phyloP scores from a whole-genome alignment of 179 eudicot species.

The Sideroxylon spinosum region DNA sequence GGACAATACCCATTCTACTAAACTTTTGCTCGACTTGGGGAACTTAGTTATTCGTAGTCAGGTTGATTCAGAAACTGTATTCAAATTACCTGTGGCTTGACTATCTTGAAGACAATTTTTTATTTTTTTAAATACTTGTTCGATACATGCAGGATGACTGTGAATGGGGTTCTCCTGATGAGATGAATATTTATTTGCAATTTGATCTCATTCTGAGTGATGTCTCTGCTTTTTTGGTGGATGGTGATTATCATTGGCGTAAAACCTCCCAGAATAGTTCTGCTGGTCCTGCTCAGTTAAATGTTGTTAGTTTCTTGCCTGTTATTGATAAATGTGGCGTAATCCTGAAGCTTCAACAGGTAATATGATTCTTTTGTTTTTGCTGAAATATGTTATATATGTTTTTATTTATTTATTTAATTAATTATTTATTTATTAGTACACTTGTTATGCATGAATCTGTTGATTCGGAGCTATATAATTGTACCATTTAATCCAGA shows the following conservation, averaged over 20 bases:
- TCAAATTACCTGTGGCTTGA: background rate
- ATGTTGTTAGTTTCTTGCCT: slow-evolving; percentile 57
- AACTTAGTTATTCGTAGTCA: slow-evolving; percentile 71
- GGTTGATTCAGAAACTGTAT: slow-evolving; percentile 37
- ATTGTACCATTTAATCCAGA: slow-evolving; percentile 37
- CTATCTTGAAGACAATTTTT: slow-evolving; percentile 1
- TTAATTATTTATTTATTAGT: too few species aligned
- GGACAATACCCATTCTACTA: slow-evolving; percentile 62
- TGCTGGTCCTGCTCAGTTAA: slow-evolving; percentile 33
- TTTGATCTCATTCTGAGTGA: slow-evolving; percentile 90
- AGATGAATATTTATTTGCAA: slow-evolving; percentile 65
- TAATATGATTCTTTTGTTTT: slow-evolving; percentile 17
- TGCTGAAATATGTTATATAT: background rate
- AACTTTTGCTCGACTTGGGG: slow-evolving; percentile 94
- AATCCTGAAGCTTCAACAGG: slow-evolving; percentile 90
- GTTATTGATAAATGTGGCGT: slow-evolving; percentile 94
- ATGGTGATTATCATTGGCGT: slow-evolving; percentile 86
- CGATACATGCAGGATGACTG: slow-evolving; percentile 57
- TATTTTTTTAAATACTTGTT: slow-evolving; percentile 11
- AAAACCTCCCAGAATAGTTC: slow-evolving; percentile 35
- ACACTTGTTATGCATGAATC: background rate
- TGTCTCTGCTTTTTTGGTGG: slow-evolving; percentile 89
- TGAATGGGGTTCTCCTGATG: slow-evolving; percentile 45
- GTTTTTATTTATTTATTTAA: background rate
- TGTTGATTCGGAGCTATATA: slow-evolving; percentile 7